Evolutionary conservation across 441 rosid species (phyloP), one percentile per base, ranked within the genome.

Genomic region (Gossypium davidsonii): DNA sequence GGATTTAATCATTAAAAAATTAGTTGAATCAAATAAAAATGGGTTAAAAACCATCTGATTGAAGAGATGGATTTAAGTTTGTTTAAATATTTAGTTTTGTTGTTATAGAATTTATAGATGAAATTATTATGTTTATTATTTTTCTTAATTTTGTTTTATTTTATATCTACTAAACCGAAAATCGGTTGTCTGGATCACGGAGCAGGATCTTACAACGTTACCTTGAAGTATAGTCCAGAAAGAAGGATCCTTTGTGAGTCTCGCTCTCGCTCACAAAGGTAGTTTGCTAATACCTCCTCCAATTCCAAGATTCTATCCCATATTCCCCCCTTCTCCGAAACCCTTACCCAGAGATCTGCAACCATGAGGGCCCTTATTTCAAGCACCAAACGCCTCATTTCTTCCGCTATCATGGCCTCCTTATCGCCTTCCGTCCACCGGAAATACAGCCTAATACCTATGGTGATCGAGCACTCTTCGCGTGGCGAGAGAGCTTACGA

Each of bases 401-500:
- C 37, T 34, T 34, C 39, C 1, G 39, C 39, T 34, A 34, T 1
- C 39, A 6, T 34, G 8, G 1, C 39, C 39, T 34, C 8, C 39
- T 34, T 12, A 11, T 11, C 52, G 5, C n/a, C 52, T 12, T 11
- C 52, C 52, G 4, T 12, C 52, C n/a, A 12, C 52, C n/a, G 52
- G 5, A 6, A 1, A 34, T 92, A 86, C 84, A 84, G 91, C 73
- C 68, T 93, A 69, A 80, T 95, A 34, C 99, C 98, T 8, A 95
- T 95, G 99, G 99, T 93, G 66, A 89, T 93, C 12, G 98, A 93
- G 87, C 97, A 91, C 81, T 89, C 99, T 6, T 93, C 98, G 4
- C 85, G 99, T 18, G 99, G 98, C 11, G 98, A 95, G 88, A 87
- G 98, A 69, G 98, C 99, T 10, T 95, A 93, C 81, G 99, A 93